Base-by-base conservation (phyloP, 176 grass and related monocot species). In the Pharus latifolius region DNA sequence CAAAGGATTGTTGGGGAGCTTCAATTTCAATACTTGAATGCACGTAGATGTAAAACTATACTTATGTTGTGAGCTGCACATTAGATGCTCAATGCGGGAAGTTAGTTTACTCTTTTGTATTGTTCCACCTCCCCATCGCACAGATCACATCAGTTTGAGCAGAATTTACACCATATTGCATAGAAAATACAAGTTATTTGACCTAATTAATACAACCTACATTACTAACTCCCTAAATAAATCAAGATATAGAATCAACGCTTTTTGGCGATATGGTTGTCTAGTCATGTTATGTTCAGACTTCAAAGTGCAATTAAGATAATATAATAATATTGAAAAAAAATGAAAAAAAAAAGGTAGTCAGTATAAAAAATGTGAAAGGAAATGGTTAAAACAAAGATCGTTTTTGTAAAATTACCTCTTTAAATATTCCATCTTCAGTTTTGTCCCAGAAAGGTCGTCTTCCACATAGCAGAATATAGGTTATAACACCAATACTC, bases 371-470 rank as follows among this genome's bases (percentile, higher is more conserved):
- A 41, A 10, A 67, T 51, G 14, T 32, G 54, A 73, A 27, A 69
- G 6, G 29, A 55, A 47, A 55, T 55, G 7, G 17, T 73, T 72
- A 17, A 15, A 51, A 15, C 41, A 28, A 24, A 51, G 25, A 72
- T 34, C 48, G 18, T 73, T 55, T 27, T 53, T 12, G 47, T 8
- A 26, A 78, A 65, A 18, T 15, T 65, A 96, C 89, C 93, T 96
- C 93, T 80, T 89, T 92, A 82, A 92, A 92, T 69, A 90, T 87
- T 72, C 93, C 93, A 87, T 96, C 93, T 81, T 96, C 93, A 66
- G 93, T 96, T 89, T 92, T 96, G 74, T 96, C 93, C 93, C 93
- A 96, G 67, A 96, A 96, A 43, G 93, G 93, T 0, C 93, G 82
- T 44, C 83, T 78, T 71, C 93, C 93, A 14, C 93, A 96, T 44